Base-by-base conservation (phyloP, 1,284 basidiomycete genomes). In the Ustilago loliicola region DNA sequence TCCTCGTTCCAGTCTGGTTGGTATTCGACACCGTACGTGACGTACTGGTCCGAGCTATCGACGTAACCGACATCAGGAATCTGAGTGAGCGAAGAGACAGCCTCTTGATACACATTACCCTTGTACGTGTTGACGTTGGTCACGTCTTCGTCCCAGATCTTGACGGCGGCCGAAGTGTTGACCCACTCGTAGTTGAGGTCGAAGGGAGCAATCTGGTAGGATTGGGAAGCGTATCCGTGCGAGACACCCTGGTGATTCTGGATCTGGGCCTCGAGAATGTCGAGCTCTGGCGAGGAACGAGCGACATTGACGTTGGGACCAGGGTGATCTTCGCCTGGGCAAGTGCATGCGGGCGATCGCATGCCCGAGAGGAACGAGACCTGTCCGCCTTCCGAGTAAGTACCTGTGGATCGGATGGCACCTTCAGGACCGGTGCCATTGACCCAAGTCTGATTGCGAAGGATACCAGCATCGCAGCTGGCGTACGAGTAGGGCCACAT, bases 251-350 rank as follows among this genome's bases (percentile, higher is more conserved):
- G 50, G 34, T 71, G 74, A 19, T 54, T 84, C 91, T 91, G 87
- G 89, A 88, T 88, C 77, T 91, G 89, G 8, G 84, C 81, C 66
- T 87, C 85, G 56, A 85, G 73, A 23, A 87, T 81, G 57, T 87
- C 86, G 29, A 87, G 59, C 63, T 87, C 86, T 9, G 86, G 86
- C 30, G 82, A 83, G 6, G 79, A 76, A n/a, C 86, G 82, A 15
- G 82, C 86, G 9, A 83, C 80, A n/a, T 81, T 78, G 48, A 61
- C 63, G 51, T 79, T 77, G 11, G 85, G 85, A 3, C 85, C 85
- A 1, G 80, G 83, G 30, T 83, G 83, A 29, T 83, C 83, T 54
- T 84, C 74, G 25, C 79, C 79, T 1, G 78, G 51, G 45, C 85
- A 86, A 7, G 84, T 85, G 70, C 85, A 85, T 3, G 72, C 11